Conservation (phyloP, 352 stramenopile species). For the Globisporangium parvum region DNA sequence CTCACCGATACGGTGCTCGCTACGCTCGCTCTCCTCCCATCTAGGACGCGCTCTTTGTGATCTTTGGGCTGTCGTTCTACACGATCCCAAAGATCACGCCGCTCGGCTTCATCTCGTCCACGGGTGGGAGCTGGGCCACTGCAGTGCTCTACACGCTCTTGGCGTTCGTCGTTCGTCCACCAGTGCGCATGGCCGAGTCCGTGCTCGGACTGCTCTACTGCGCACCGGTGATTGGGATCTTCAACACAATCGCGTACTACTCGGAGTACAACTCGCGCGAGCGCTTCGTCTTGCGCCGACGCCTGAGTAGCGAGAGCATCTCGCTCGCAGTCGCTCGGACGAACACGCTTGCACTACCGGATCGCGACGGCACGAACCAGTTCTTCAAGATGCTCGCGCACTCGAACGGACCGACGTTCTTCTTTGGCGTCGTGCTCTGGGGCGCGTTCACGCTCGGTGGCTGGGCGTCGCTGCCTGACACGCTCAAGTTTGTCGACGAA, state of each 20-base stretch:
- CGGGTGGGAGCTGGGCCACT: constrained; percentile 65
- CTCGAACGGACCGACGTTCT: constrained; percentile 52
- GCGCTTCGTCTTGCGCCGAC: constrained; percentile 61
- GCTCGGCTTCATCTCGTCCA: constrained; percentile 68
- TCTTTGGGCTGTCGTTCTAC: constrained; percentile 82
- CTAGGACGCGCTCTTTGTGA: constrained; percentile 76
- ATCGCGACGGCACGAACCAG: constrained; percentile 10
- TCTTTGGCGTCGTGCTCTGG: constrained; percentile 64
- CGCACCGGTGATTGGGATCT: constrained; percentile 70
- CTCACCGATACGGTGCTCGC: no score
- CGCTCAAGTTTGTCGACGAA: constrained; percentile 81
- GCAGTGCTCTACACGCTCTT: constrained; percentile 47
- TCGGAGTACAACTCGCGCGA: constrained; percentile 81
- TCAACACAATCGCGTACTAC: constrained; percentile 85
- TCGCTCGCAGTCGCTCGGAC: constrained; percentile 65
- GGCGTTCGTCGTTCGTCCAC: constrained; percentile 47
- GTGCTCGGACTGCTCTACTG: constrained; percentile 65
- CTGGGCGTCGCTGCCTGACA: constrained; percentile 73
- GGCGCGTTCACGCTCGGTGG: constrained; percentile 63
- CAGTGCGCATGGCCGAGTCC: constrained; percentile 33
- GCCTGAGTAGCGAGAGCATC: constrained; percentile 73
- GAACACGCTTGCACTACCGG: constrained; percentile 20
- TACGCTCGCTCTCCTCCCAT: neutral
- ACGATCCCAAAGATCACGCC: constrained; percentile 83
- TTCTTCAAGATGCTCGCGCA: constrained; percentile 19